A percentile compares a stretch with the other conserved stretches of the same genome.
These are phyloP conservation scores for Aquilaria agallochum DNA, from an alignment of 441 rosid genomes.

Conservation along the genomic window DNA sequence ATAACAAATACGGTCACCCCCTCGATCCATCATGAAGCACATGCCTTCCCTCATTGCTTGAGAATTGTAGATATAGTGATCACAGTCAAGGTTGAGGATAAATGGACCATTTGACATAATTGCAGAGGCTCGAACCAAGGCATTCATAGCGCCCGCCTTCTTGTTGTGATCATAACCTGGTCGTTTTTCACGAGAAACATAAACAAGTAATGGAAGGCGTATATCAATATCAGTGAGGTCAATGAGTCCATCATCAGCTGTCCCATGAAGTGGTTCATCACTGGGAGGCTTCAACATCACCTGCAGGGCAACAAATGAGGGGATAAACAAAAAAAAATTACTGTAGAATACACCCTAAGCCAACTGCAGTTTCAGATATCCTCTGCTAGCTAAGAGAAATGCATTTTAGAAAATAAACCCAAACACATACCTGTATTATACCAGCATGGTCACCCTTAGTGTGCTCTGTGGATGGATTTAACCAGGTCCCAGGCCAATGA, in stretches of 20 bases:
- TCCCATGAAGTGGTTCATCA: constrained; percentile 67
- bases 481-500: constrained; percentile 88
- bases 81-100: constrained; percentile 91
- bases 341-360: too few relatives aligned
- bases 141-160: constrained; percentile 98
- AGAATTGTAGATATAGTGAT: constrained; percentile 89
- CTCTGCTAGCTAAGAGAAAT: background rate
- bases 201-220: constrained; percentile 79
- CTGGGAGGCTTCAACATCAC: constrained; percentile 90
- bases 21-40: constrained; percentile 98
- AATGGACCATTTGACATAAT: constrained; percentile 94
- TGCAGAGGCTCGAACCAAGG: constrained; percentile 89
- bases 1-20: constrained; percentile 87
- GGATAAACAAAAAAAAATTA: background rate
- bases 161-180: constrained; percentile 93
- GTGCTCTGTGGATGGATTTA: constrained; percentile 58
- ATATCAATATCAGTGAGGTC: constrained; percentile 77
- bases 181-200: constrained; percentile 92
- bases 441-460: constrained; percentile 80
- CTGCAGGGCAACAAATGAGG: constrained; percentile 26
- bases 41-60: constrained; percentile 88
- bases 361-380: too few relatives aligned
- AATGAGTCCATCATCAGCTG: constrained; percentile 51
- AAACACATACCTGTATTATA: constrained; percentile 58
- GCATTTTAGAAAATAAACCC: background rate